Evolutionary conservation across 306 rosid species (phyloP).

Genomic region (Dryas drummondii): DNA sequence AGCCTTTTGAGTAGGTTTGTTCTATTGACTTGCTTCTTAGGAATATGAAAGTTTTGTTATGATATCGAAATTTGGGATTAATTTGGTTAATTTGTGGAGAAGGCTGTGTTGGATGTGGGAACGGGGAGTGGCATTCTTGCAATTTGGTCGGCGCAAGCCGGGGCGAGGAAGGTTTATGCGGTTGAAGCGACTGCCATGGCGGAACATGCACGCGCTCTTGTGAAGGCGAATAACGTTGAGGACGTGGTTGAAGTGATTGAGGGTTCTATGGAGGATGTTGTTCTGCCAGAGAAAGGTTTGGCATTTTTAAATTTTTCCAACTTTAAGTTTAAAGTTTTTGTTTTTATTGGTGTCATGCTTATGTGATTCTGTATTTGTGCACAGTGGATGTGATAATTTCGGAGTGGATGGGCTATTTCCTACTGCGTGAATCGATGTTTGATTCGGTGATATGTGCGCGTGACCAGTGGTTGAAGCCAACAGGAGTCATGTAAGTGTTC

Average conservation of each 20-base stretch:
- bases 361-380: constrained; percentile 7
- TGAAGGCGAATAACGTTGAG: constrained; percentile 70
- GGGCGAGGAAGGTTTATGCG: constrained; percentile 96
- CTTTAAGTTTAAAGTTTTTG: background rate
- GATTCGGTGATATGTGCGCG: constrained; percentile 99
- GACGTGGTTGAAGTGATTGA: constrained; percentile 77
- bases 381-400: constrained; percentile 95
- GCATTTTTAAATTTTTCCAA: background rate
- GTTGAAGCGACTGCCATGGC: constrained; percentile 98
- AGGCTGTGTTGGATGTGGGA: constrained; percentile 98
- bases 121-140: constrained; percentile 99
- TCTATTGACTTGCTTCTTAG: background rate
- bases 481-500: constrained; percentile 80
- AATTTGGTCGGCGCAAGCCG: constrained; percentile 97
- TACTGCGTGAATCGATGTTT: constrained; percentile 96
- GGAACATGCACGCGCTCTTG: constrained; percentile 81
- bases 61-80: constrained; percentile 11
- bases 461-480: constrained; percentile 97
- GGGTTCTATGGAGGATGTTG: constrained; percentile 86
- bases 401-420: constrained; percentile 99
- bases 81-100: constrained; percentile 35
- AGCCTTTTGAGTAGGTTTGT: background rate
- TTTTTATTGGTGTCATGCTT: constrained; percentile 4
- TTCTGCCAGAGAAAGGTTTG: constrained; percentile 93
- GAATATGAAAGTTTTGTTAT: background rate